Evolutionary conservation across 495 filamentous ascomycete genomes (phyloP), one percentile per base, ranked within the genome.

Genomic region (Haplographium delicatum): DNA sequence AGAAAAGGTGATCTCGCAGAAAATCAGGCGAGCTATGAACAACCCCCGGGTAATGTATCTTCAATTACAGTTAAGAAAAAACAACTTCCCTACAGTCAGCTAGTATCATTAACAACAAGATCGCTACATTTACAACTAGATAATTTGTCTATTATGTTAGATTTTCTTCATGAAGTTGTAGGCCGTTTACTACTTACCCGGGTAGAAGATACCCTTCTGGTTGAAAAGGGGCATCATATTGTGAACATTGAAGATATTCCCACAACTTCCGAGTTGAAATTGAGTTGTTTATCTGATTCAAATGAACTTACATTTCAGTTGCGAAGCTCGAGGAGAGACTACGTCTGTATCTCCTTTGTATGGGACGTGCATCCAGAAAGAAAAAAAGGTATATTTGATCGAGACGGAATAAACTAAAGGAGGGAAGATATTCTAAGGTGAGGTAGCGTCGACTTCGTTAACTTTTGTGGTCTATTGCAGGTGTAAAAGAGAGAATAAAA

Each of bases 191-290:
- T 31, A 3, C 44, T 59, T 27, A 24, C 47, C n/a, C 40, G 34
- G 25, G 27, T 33, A 28, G 43, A 48, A 44, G 41, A 43, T 30
- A n/a, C 10, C 9, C 10, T 15, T 39, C 23, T 23, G 13, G 20
- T 1, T n/a, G 22, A 35, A 13, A 30, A 44, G 18, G 27, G 16
- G 5, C 15, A 33, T 52, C 41, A 38, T 1, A 9, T 44, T 35
- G 20, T 59, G 27, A 26, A 55, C 5, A 19, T 52, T 24, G 23
- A 47, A 22, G 39, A 51, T 48, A 59, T 59, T 49, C 56, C 56
- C 7, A 59, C 51, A 0, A 48, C 42, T 5, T 27, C 51, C 8
- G 56, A 52, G 10, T n/a, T 59, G 5, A 11, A 38, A 48, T 4
- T 59, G 19, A 16, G 39, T 38, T 55, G 56, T 41, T 40, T 30